Conservation (phyloP, 305 asterid species). For the Solanum hybrid region DNA sequence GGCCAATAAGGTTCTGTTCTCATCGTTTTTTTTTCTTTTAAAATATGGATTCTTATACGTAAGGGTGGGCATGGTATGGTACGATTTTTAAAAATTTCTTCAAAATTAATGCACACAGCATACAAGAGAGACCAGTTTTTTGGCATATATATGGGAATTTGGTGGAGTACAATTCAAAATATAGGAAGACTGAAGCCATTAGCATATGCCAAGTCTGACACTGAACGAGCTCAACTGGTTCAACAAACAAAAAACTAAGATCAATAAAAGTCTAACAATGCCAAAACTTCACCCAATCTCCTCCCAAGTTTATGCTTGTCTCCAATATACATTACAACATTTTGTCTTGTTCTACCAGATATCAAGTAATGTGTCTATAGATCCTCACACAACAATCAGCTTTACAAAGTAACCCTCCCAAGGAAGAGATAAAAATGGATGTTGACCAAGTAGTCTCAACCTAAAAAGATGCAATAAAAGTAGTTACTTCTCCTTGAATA, state of each 20-base stretch:
- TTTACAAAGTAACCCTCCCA: neutral
- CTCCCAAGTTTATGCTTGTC: neutral
- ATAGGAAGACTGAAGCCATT: neutral
- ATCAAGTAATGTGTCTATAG: neutral
- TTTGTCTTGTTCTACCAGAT: neutral
- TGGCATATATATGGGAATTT: neutral
- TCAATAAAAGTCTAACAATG: neutral
- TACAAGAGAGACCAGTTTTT: neutral
- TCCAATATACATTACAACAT: neutral
- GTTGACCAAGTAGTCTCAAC: neutral
- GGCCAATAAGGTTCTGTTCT: neutral
- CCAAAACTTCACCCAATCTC: neutral
- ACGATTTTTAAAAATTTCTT: neutral
- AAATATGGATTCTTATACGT: neutral
- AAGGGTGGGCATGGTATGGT: neutral
- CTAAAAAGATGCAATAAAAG: neutral
- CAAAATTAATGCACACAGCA: neutral
- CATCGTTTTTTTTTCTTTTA: neutral
- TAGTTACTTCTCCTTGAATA: neutral
- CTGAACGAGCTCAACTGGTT: neutral
- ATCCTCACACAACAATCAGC: neutral
- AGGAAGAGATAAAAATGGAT: neutral
- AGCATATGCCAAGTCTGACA: neutral
- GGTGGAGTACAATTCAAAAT: neutral
- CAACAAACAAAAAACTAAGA: neutral